Evolutionary conservation across 2,329 filamentous ascomycete genomes (phyloP).

Genomic region (Talaromyces sp.): DNA sequence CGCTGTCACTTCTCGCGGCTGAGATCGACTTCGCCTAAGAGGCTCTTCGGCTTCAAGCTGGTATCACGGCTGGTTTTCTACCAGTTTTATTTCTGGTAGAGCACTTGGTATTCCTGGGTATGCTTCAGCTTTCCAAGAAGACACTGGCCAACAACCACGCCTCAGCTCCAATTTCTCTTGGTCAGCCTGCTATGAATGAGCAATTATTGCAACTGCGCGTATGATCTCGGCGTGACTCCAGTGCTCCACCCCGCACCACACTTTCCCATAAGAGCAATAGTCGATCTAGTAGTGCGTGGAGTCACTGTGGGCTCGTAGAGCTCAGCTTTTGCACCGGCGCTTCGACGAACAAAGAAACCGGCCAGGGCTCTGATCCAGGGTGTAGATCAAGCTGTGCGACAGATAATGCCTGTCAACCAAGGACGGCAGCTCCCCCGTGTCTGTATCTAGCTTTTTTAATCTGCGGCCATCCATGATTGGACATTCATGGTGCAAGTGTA

Average conservation of each 20-base stretch:
- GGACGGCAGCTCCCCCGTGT: neutral
- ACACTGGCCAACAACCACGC: neutral
- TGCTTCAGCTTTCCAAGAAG: neutral
- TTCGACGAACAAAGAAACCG: neutral
- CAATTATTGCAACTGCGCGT: neutral
- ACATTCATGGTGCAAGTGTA: neutral
- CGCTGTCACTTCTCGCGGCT: slow-evolving; percentile 6
- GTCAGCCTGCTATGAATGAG: neutral
- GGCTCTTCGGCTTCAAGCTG: neutral
- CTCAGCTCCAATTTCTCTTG: neutral
- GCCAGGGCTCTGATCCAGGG: neutral
- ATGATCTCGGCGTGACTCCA: neutral
- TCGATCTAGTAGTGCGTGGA: neutral
- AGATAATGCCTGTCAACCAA: neutral
- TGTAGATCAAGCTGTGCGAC: neutral
- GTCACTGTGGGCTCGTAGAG: neutral
- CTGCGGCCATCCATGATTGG: neutral
- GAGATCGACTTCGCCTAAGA: slow-evolving; percentile 4
- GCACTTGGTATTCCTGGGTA: neutral
- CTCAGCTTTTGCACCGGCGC: neutral
- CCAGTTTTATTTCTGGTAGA: neutral
- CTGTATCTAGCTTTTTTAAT: neutral
- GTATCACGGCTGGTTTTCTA: neutral
- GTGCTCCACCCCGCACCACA: neutral
- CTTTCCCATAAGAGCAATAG: neutral